phyloP scores from a whole-genome alignment of 116 monocot species.

The Trichopus zeylanicus region DNA sequence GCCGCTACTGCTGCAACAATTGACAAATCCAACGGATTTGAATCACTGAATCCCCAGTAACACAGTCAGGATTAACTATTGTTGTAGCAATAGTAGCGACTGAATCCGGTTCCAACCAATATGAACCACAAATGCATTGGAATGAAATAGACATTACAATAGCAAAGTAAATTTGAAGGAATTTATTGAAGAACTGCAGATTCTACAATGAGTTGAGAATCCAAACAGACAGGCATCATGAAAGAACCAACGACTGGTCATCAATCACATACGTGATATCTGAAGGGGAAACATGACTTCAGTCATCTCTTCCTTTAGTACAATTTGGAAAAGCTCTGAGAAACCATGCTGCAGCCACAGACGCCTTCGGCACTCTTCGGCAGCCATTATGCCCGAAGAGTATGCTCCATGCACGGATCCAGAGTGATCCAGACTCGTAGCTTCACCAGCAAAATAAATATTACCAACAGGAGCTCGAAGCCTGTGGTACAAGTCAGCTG shows the following conservation, averaged over 20 bases:
- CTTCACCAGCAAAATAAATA: conserved; percentile 89
- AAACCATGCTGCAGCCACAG: conserved; percentile 46
- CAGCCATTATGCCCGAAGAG: conserved; percentile 58
- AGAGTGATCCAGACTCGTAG: conserved; percentile 65
- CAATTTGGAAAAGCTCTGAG: conserved; percentile 42
- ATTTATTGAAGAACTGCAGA: too few relatives aligned
- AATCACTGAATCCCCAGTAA: too few relatives aligned
- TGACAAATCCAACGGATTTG: too few relatives aligned
- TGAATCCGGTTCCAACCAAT: too few relatives aligned
- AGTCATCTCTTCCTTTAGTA: conserved; percentile 44
- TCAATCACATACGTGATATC: conserved; percentile 66
- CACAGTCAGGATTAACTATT: too few relatives aligned
- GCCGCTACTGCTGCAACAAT: too few relatives aligned
- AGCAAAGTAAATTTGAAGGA: too few relatives aligned
- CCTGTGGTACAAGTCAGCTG: conserved; percentile 59
- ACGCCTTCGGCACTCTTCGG: conserved; percentile 63
- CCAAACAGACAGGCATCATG: background rate
- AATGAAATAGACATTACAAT: too few relatives aligned
- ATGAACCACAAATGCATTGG: too few relatives aligned
- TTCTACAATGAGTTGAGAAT: too few relatives aligned
- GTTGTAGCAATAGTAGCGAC: too few relatives aligned
- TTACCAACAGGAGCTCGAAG: conserved; percentile 60
- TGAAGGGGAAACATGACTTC: conserved; percentile 79
- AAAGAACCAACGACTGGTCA: background rate
- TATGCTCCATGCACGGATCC: conserved; percentile 86